Base-by-base conservation (phyloP, 2,329 filamentous ascomycete species). In the Lecanoromycetidae sp. region DNA sequence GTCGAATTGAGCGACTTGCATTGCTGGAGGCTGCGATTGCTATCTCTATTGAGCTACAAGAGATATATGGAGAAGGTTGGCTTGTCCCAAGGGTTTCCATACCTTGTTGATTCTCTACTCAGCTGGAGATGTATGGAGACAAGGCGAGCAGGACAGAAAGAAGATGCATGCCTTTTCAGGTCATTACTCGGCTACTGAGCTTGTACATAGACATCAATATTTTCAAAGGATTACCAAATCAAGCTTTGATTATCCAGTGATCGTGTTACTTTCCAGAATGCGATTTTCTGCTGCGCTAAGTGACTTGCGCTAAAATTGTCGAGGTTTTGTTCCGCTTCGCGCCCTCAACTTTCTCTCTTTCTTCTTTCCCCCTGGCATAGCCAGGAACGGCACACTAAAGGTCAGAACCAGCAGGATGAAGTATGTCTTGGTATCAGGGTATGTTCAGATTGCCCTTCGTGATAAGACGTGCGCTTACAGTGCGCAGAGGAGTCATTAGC, bases 1-100 rank as follows among this genome's bases (percentile, higher is more conserved):
- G 81, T 85, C 61, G 95, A 87, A 66, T 79, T 76, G 47, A 87
- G 84, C 3, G 80, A 82, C 25, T 79, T 84, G 58, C 95, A 94
- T 65, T 17, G 20, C 12, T n/a, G 13, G 37, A n/a, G n/a, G n/a
- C n/a, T n/a, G n/a, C n/a, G n/a, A n/a, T n/a, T n/a, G 19, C 12
- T 38, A 19, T 38, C 20, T 38, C 35, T 23, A 8, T 20, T 20
- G n/a, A 38, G 20, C 5, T 19, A 13, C 15, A 6, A 20, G 5
- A 8, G 5, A 23, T 23, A 19, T 20, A 20, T 38, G 2, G 15
- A 8, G 6, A 5, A 6, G 17, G 12, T 3, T 32, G 8, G 29
- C 29, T 9, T 32, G 29, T n/a, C 8, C n/a, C n/a, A n/a, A n/a
- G n/a, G n/a, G n/a, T n/a, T n/a, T n/a, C n/a, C n/a, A n/a, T n/a